Evolutionary conservation across 768 basidiomycete species (phyloP), one percentile per base, ranked within the genome.

Genomic region (Rickenella mellea): DNA sequence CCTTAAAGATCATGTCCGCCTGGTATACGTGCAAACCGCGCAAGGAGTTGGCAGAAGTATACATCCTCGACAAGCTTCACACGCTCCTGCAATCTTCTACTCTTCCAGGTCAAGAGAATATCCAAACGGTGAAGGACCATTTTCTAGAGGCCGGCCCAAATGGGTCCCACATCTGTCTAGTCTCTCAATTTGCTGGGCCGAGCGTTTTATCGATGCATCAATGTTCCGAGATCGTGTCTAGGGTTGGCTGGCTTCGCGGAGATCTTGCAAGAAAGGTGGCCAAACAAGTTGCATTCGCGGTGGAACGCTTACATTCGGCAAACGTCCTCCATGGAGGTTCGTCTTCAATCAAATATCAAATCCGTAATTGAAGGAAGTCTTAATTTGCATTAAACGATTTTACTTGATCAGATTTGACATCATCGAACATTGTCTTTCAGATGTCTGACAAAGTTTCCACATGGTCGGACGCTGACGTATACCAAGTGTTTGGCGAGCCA

Each of bases 141-240:
- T 76, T 76, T 60, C 47, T 57, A 22, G 66, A 64, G 42, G 46
- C 56, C n/a, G 70, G 73, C 15, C 70, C 70, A 1, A 76, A 74
- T 51, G 75, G 74, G 28, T 59, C 63, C 32, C 75, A 76, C 53
- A 64, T 62, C 20, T 72, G 61, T 49, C 64, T 75, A 51, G 62
- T 74, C 38, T 69, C 65, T 41, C 64, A 62, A 37, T 57, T 75
- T 40, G 60, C 69, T 22, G 73, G 74, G 1, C 69, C 65, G 2
- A n/a, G n/a, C n/a, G n/a, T n/a, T n/a, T n/a, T n/a, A n/a, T 29
- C 65, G 32, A 54, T 67, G 49, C 52, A 48, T 5, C 51, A 60
- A n/a, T 60, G 37, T 40, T 63, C 60, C 3, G 58, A 60, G n/a
- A 35, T 56, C 46, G 43, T 50, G 8, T 31, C 48, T 20, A 54